These are phyloP conservation scores for Forsythia viridissima DNA, from an alignment of 257 asterid species.

Conservation along the genomic window DNA sequence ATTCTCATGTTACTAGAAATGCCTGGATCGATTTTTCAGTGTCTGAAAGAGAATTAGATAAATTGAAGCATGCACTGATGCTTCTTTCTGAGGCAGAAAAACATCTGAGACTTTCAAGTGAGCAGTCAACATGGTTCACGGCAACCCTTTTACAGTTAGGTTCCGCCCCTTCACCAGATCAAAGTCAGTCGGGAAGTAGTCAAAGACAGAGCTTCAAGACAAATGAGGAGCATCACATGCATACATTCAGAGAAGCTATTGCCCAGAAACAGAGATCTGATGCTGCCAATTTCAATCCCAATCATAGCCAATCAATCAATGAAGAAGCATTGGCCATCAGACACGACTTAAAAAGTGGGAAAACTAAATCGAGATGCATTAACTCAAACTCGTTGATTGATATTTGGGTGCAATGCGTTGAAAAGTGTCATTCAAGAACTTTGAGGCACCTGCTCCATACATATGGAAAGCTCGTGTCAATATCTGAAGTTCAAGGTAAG, in stretches of 20 bases:
- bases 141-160: conserved; percentile 95
- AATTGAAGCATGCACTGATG: conserved; percentile 76
- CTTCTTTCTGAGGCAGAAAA: conserved; percentile 95
- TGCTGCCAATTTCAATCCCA: conserved; percentile 30
- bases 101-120: conserved; percentile 82
- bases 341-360: conserved; percentile 32
- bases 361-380: conserved; percentile 42
- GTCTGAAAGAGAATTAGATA: conserved; percentile 73
- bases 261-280: conserved; percentile 43
- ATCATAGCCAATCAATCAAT: conserved; percentile 28
- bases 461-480: conserved; percentile 73
- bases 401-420: conserved; percentile 78
- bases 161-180: conserved; percentile 68
- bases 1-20: background rate
- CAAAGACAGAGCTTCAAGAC: conserved; percentile 75
- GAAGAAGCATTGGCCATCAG: conserved; percentile 26
- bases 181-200: conserved; percentile 75
- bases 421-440: conserved; percentile 89
- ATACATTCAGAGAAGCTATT: conserved; percentile 51
- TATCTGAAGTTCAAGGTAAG: conserved; percentile 81
- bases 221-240: conserved; percentile 62
- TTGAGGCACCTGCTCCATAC: conserved; percentile 78
- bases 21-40: conserved; percentile 48
- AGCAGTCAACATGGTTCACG: conserved; percentile 96
- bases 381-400: conserved; percentile 59